These are phyloP conservation scores for Biscogniauxia mediterranea DNA, from an alignment of 2,329 filamentous ascomycete species.

Conservation along the genomic window DNA sequence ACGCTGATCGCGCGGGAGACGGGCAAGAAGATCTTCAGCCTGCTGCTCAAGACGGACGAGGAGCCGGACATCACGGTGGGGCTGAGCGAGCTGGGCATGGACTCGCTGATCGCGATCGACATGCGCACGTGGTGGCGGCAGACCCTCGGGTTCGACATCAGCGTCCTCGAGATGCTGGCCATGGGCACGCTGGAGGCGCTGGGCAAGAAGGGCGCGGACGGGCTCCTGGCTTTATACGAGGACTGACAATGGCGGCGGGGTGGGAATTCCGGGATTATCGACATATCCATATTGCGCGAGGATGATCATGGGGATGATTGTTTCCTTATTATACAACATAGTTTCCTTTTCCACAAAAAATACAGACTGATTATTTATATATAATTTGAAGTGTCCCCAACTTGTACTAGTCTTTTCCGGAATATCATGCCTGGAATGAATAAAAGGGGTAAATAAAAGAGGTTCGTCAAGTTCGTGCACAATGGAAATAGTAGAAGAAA, in stretches of 20 bases:
- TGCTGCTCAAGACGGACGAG: conserved; percentile 9
- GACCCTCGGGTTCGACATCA: conserved; percentile 9
- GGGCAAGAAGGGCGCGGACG: conserved; percentile 7
- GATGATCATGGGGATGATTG: too few species aligned
- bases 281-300: neutral
- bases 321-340: too few species aligned
- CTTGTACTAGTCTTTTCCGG: too few species aligned
- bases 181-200: conserved; percentile 6
- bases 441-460: too few species aligned
- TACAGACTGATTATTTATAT: too few species aligned
- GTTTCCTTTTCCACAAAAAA: too few species aligned
- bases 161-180: conserved; percentile 12
- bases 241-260: too few species aligned
- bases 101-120: conserved; percentile 23
- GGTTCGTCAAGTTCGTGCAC: too few species aligned
- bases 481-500: too few species aligned
- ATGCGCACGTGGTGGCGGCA: conserved; percentile 41
- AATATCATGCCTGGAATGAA: too few species aligned
- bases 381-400: too few species aligned
- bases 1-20: conserved; percentile 5
- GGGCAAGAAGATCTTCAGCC: conserved; percentile 6
- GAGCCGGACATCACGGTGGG: conserved; percentile 2
- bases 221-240: neutral
- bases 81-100: conserved; percentile 10
- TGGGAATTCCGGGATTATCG: too few species aligned